These are phyloP conservation scores for Plectosphaerella sp. DNA, from an alignment of 2,329 filamentous ascomycete species.

Conservation along the genomic window DNA sequence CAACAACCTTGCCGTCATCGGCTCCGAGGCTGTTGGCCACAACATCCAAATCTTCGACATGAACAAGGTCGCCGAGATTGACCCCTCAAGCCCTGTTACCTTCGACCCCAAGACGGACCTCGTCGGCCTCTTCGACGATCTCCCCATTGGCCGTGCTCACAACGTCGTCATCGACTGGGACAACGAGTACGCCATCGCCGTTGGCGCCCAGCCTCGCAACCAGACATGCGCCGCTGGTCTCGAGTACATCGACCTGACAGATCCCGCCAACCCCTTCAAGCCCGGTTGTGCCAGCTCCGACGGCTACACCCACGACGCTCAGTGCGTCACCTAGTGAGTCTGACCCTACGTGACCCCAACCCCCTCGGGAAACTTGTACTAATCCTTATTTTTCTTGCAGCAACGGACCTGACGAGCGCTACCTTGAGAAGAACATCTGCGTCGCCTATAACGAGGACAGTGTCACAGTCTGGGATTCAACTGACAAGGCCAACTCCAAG, in stretches of 20 bases:
- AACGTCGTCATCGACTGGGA: slow-evolving; percentile 50
- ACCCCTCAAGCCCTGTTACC: slow-evolving; percentile 4
- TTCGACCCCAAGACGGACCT: slow-evolving; percentile 22
- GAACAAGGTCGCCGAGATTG: slow-evolving; percentile 35
- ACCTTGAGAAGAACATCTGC: slow-evolving; percentile 28
- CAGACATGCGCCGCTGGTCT: slow-evolving; percentile 41
- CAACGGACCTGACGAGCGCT: slow-evolving; percentile 40
- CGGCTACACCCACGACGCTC: slow-evolving; percentile 48
- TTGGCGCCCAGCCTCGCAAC: slow-evolving; percentile 28
- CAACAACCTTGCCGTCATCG: slow-evolving; percentile 28
- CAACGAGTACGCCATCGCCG: slow-evolving; percentile 36
- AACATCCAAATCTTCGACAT: slow-evolving; percentile 62
- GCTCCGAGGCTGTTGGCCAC: slow-evolving; percentile 40
- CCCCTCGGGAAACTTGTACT: no score
- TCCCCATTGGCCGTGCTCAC: slow-evolving; percentile 37
- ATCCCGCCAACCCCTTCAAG: slow-evolving; percentile 44
- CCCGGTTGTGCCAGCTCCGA: slow-evolving; percentile 43
- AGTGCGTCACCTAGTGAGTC: slow-evolving; percentile 43
- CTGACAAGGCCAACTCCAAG: slow-evolving; percentile 29
- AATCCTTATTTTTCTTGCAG: slow-evolving; percentile 4
- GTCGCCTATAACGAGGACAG: slow-evolving; percentile 35
- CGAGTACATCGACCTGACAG: slow-evolving; percentile 49
- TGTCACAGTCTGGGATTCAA: slow-evolving; percentile 39
- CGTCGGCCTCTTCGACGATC: slow-evolving; percentile 27
- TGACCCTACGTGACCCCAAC: no score